Evolutionary conservation across 768 basidiomycete species (phyloP).

Genomic region (Mycena rosella): DNA sequence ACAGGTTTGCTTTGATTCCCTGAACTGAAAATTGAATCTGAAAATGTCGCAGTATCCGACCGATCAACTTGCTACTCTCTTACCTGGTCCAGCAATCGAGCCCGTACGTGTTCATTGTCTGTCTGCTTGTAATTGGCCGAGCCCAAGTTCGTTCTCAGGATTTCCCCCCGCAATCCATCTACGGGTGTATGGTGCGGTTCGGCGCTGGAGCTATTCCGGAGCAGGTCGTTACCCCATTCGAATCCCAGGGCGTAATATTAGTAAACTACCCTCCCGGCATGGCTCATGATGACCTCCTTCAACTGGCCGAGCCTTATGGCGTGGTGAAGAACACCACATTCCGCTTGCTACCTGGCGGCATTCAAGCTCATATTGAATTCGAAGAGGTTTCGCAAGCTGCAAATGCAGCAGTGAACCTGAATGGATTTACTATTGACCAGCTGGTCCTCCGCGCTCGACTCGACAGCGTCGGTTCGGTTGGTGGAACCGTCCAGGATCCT

Average conservation of each 20-base stretch:
- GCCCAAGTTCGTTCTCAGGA: constrained; percentile 9
- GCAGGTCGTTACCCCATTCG: constrained; percentile 24
- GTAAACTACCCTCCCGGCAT: constrained; percentile 27
- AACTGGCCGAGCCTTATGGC: constrained; percentile 23
- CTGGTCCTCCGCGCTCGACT: constrained; percentile 14
- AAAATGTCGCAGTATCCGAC: not conserved
- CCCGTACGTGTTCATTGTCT: constrained; percentile 2
- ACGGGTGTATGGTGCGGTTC: constrained; percentile 24
- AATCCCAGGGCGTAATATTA: constrained; percentile 10
- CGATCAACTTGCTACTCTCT: not conserved
- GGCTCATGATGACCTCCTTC: constrained; percentile 14
- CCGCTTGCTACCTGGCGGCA: constrained; percentile 6
- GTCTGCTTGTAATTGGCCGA: not conserved
- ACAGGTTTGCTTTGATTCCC: constrained; percentile 11
- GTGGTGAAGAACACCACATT: constrained; percentile 27
- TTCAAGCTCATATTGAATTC: constrained; percentile 29
- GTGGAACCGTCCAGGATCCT: constrained; percentile 10
- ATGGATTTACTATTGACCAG: constrained; percentile 19
- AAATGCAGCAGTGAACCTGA: constrained; percentile 23
- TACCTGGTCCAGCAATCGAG: not conserved
- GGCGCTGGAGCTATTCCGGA: constrained; percentile 20
- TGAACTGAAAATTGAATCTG: not conserved
- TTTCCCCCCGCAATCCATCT: constrained; percentile 11
- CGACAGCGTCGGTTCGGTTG: constrained; percentile 22
- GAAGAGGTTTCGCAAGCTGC: constrained; percentile 25